Conservation (phyloP, 2,329 filamentous ascomycete species). For the Monosporascus sp. region DNA sequence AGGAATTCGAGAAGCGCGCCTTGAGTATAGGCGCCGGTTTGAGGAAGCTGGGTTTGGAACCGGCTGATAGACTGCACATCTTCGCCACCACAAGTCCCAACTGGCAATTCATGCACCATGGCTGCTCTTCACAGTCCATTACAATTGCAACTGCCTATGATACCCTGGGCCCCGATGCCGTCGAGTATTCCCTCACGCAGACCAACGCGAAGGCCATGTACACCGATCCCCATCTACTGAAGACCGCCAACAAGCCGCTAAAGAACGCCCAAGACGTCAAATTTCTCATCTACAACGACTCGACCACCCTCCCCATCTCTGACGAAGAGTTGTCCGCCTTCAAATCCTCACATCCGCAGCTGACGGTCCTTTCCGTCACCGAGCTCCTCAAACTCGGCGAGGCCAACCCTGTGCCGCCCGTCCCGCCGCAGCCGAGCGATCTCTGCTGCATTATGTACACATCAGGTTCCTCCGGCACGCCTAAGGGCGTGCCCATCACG, state of each 20-base stretch:
- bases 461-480: constrained; percentile 81
- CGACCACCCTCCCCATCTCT: constrained; percentile 44
- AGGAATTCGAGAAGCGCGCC: constrained; percentile 68
- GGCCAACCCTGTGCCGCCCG: constrained; percentile 64
- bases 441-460: constrained; percentile 84
- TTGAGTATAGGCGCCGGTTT: constrained; percentile 68
- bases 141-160: constrained; percentile 94
- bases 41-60: constrained; percentile 65
- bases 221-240: constrained; percentile 73
- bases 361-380: constrained; percentile 49
- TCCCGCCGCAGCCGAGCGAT: constrained; percentile 68
- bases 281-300: constrained; percentile 59
- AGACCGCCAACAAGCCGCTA: constrained; percentile 52
- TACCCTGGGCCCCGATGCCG: constrained; percentile 77
- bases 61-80: constrained; percentile 67
- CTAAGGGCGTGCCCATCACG: constrained; percentile 81
- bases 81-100: constrained; percentile 79
- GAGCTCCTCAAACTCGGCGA: constrained; percentile 55
- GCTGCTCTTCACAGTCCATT: constrained; percentile 75
- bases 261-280: constrained; percentile 52
- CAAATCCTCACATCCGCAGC: constrained; percentile 48
- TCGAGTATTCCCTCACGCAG: constrained; percentile 81
- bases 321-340: constrained; percentile 50
- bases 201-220: constrained; percentile 80
- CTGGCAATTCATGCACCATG: constrained; percentile 81